A percentile compares a stretch with the other conserved stretches of the same genome.
Conservation (phyloP, 2,329 filamentous ascomycete species). For the Cladophialophora psammophila region DNA sequence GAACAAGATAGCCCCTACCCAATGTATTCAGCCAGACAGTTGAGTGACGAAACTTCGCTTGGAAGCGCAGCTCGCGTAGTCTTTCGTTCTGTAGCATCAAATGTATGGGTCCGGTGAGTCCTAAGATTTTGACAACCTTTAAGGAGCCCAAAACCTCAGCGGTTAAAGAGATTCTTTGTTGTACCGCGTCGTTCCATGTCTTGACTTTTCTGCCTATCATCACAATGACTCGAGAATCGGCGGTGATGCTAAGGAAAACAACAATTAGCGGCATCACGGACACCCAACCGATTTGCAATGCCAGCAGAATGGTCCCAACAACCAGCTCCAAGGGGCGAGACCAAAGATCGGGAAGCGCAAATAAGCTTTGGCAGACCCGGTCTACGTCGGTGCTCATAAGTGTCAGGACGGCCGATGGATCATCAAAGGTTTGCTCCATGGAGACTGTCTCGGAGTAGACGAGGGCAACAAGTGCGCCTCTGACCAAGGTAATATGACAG, state of each 20-base stretch:
- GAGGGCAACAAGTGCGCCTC: constrained; percentile 44
- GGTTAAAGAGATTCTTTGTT: constrained; percentile 53
- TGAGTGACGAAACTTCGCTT: constrained; percentile 4
- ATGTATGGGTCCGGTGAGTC: constrained; percentile 42
- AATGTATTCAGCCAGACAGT: constrained; percentile 17
- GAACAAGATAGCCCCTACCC: not conserved
- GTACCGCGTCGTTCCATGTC: constrained; percentile 52
- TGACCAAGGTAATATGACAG: constrained; percentile 44
- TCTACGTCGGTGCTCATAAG: constrained; percentile 48
- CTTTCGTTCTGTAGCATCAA: constrained; percentile 9
- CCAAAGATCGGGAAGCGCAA: constrained; percentile 44
- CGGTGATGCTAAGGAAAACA: constrained; percentile 2
- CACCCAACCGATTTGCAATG: constrained; percentile 24
- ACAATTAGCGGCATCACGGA: constrained; percentile 25
- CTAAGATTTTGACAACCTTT: constrained; percentile 53
- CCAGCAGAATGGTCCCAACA: constrained; percentile 18
- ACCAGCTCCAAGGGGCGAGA: constrained; percentile 28
- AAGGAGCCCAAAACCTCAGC: constrained; percentile 51
- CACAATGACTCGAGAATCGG: constrained; percentile 7
- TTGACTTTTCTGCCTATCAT: constrained; percentile 41
- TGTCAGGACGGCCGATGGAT: constrained; percentile 42
- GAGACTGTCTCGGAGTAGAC: constrained; percentile 47
- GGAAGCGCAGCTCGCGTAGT: constrained; percentile 15
- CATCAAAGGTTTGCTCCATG: constrained; percentile 31
- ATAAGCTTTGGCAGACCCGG: constrained; percentile 40